Evolutionary conservation across 2,329 filamentous ascomycete species (phyloP), one percentile per base, ranked within the genome.

Genomic region (Pseudocercospora vitis): DNA sequence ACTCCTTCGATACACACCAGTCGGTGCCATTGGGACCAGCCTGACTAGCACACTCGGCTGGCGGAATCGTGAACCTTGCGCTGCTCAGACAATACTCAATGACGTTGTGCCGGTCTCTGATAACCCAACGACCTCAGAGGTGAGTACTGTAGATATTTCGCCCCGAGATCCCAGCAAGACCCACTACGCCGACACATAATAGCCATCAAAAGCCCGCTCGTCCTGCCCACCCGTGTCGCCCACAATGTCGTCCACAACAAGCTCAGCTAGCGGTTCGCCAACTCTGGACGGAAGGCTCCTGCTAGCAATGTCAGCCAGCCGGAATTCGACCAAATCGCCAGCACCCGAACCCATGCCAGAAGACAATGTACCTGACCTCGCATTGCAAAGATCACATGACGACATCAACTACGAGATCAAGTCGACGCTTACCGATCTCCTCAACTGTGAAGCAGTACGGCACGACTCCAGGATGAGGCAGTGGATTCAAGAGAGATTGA

Each of bases 401-500:
- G 68, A 77, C 35, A 72, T 80, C 65, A 80, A 79, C 58, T 71
- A 77, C 47, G 75, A 78, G 58, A 80, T 81, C 66, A 81, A 81
- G 60, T 72, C 71, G 16, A 79, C 76, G 7, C 70, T 82, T 44
- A 81, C 78, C 8, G 77, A 80, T 53, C 68, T 82, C 1, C 67
- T 82, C 50, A 81, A 81, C 58, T 79, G 77, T 42, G 75, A 78
- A 12, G 73, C 72, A 33, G 78, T 80, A 3, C 73, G 72, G 33
- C 63, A 68, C 7, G 78, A 81, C 64, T 64, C 69, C 1, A 72
- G 72, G 55, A 74, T 74, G 60, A 71, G 79, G 33, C 67, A 68
- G 12, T 81, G 78, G 77, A 74, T 81, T 9, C 79, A 81, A 60
- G 71, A 71, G 3, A 70, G 76, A 42, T 68, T 82, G 42, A 79